Evolutionary conservation across 306 rosid species (phyloP), one percentile per base, ranked within the genome.

Genomic region (Quercus gilva): DNA sequence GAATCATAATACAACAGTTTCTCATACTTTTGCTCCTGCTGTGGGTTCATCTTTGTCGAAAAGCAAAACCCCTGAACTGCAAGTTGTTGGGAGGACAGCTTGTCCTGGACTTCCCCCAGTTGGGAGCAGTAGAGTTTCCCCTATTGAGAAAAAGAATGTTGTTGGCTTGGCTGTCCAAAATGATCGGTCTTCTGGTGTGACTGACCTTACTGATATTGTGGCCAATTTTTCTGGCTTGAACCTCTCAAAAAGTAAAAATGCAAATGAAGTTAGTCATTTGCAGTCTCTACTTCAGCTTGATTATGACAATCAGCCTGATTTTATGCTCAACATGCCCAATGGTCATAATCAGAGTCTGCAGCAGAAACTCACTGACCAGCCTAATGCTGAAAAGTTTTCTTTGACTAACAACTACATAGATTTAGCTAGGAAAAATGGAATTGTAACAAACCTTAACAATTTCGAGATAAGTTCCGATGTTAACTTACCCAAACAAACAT

Each of bases 51-150:
- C 97, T 73, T 76, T 90, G 76, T 84, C 97, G 12, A 88, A 93
- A 78, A 88, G 88, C 74, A 82, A 90, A 74, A 90, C 96, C 53
- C 96, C 98, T 73, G 99, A 95, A 73, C 89, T 79, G 35, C 94
- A 87, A 74, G 69, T 83, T 55, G 87, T 87, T 89, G 98, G 94
- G 71, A 82, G 91, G 83, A 74, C 92, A 56, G 79, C 86, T 68
- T 88, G 91, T 78, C 82, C 87, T 73, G 83, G 90, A 63, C 89
- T 88, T 80, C 89, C 92, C 64, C 97, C 91, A 2, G 80, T 88
- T 73, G 92, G 89, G 20, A 85, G 88, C 85, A 89, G 88, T 84
- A 89, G 87, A 80, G 88, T 82, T 73, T 84, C 70, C 75, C 74
- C 86, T 75, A 52, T 69, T 17, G 92, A 91, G 78, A 91, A 79